A percentile compares a stretch with the other conserved stretches of the same genome.
phyloP scores from a whole-genome alignment of 2,329 filamentous ascomycete genomes.

The Capronia epimyces region DNA sequence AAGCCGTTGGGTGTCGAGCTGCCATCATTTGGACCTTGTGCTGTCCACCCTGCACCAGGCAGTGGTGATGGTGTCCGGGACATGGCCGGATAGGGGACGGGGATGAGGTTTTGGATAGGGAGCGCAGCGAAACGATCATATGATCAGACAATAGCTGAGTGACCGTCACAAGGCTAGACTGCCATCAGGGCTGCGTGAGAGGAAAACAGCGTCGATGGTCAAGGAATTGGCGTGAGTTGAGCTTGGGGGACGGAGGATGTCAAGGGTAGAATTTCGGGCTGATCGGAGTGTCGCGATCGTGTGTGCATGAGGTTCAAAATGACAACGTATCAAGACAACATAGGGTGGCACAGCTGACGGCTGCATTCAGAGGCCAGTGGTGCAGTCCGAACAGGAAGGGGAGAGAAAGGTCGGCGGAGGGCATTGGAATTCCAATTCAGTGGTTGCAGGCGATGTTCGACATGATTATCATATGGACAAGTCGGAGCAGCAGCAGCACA shows the following conservation, averaged over 20 bases:
- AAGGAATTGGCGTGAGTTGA: background rate
- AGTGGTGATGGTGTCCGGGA: conserved; percentile 83
- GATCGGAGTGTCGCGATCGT: background rate
- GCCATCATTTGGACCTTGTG: conserved; percentile 68
- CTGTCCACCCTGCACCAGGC: conserved; percentile 81
- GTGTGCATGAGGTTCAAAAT: background rate
- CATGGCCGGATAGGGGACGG: conserved; percentile 55
- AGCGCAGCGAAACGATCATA: conserved; percentile 1
- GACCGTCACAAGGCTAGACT: background rate
- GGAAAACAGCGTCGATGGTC: background rate
- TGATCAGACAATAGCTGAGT: background rate
- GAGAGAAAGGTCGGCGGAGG: background rate
- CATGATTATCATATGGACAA: background rate
- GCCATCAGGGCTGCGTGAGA: background rate
- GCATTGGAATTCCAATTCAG: conserved; percentile 1
- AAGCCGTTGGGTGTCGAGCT: conserved; percentile 61
- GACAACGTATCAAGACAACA: conserved; percentile 1
- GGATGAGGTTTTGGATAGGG: background rate
- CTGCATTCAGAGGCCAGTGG: background rate
- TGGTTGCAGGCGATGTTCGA: background rate
- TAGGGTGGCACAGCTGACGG: background rate
- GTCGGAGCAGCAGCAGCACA: background rate
- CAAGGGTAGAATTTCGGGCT: conserved; percentile 2
- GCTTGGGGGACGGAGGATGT: background rate
- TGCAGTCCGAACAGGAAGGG: background rate